phyloP scores from a whole-genome alignment of 768 basidiomycete genomes.

The Phanerochaete sordida region DNA sequence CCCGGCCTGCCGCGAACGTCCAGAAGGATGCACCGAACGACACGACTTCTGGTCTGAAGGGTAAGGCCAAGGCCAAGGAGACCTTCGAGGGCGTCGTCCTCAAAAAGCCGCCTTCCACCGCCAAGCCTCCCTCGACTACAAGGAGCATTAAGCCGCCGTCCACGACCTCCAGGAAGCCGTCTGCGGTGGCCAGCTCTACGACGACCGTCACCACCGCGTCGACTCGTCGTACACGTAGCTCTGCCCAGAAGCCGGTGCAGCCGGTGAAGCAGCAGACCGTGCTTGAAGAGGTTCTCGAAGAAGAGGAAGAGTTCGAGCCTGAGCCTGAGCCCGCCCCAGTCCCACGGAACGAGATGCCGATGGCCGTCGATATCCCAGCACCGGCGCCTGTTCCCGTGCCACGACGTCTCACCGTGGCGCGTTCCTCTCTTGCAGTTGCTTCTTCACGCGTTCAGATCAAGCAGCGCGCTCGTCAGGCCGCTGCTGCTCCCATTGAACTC shows the following conservation, averaged over 20 bases:
- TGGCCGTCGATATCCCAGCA: constrained; percentile 34
- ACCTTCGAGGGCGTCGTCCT: constrained; percentile 60
- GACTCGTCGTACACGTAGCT: constrained; percentile 25
- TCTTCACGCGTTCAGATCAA: constrained; percentile 9
- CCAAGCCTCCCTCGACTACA: constrained; percentile 47
- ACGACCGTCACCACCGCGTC: constrained; percentile 17
- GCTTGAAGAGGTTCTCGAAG: constrained; percentile 31
- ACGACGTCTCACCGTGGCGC: constrained; percentile 25
- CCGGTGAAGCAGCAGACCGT: constrained; percentile 16
- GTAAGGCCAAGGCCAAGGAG: constrained; percentile 43
- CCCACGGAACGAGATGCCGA: constrained; percentile 44
- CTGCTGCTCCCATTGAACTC: constrained; percentile 23
- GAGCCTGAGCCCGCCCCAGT: neutral
- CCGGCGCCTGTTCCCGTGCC: constrained; percentile 24
- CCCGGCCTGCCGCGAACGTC: constrained; percentile 50
- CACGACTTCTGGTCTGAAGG: constrained; percentile 37
- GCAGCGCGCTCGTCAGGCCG: constrained; percentile 14
- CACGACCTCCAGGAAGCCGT: constrained; percentile 20
- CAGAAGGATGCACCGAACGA: constrained; percentile 28
- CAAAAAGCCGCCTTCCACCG: constrained; percentile 36
- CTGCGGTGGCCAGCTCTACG: constrained; percentile 3
- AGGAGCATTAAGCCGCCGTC: constrained; percentile 25
- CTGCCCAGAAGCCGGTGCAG: constrained; percentile 19
- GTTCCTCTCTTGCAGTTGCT: constrained; percentile 12
- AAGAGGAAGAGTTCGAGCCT: constrained; percentile 11